Percentiles rank a stretch among this genome's conserved stretches.
phyloP scores from a whole-genome alignment of 192 early-diverging fungal genomes.

The Gonapodya sp. region DNA sequence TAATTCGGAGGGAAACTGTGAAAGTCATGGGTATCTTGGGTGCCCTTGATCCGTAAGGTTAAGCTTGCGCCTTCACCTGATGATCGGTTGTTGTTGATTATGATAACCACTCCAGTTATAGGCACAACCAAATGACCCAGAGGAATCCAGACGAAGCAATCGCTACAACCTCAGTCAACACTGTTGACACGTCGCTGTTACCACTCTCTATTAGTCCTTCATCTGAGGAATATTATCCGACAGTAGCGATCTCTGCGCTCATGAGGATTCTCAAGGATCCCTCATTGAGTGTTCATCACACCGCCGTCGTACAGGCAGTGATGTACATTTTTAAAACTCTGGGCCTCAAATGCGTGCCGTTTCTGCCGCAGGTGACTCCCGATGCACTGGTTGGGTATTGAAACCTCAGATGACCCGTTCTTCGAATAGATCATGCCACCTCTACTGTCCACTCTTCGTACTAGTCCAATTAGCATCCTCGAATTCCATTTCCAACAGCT shows the following conservation, averaged over 20 bases:
- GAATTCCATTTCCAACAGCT: conserved; percentile 89
- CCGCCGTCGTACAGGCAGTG: conserved; percentile 77
- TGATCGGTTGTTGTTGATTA: neutral
- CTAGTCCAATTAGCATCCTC: conserved; percentile 63
- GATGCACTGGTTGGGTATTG: neutral
- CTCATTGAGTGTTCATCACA: conserved; percentile 70
- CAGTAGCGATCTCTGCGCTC: conserved; percentile 77
- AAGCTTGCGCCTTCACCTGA: neutral
- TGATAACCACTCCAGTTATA: neutral
- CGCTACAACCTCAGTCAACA: neutral
- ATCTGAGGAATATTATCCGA: conserved; percentile 81
- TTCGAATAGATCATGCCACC: conserved; percentile 71
- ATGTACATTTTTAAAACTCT: conserved; percentile 89
- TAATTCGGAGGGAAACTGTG: conserved; percentile 73
- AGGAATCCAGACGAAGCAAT: conserved; percentile 7
- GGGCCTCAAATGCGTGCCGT: conserved; percentile 80
- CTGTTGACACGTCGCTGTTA: neutral
- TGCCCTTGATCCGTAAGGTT: conserved; percentile 79
- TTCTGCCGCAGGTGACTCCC: conserved; percentile 61
- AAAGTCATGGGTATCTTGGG: conserved; percentile 89
- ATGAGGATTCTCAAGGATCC: conserved; percentile 82
- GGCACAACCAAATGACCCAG: conserved; percentile 20
- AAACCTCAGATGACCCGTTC: neutral
- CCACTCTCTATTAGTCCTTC: conserved; percentile 50
- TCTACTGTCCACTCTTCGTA: conserved; percentile 74